Evolutionary conservation across 2,329 filamentous ascomycete species (phyloP).

Genomic region (Microcyclospora tardicrescens): DNA sequence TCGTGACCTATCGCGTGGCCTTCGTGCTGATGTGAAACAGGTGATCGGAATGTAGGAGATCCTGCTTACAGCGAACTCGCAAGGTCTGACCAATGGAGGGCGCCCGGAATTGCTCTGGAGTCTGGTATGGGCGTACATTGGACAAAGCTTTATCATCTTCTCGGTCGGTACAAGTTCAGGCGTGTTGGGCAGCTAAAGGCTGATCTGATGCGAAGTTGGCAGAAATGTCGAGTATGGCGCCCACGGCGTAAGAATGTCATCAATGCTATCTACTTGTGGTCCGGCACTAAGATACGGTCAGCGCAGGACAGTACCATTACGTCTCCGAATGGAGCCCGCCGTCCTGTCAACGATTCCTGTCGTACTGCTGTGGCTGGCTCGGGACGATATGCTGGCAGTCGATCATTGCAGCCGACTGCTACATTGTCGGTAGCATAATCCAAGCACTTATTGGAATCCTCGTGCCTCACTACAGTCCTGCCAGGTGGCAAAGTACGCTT

Average conservation of each 20-base stretch:
- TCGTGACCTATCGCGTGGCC: neutral
- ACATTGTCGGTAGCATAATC: conserved; percentile 33
- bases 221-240: conserved; percentile 24
- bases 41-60: conserved; percentile 42
- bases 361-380: conserved; percentile 30
- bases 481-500: conserved; percentile 14
- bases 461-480: conserved; percentile 14
- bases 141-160: conserved; percentile 21
- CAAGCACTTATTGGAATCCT: conserved; percentile 34
- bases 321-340: conserved; percentile 33
- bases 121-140: conserved; percentile 14
- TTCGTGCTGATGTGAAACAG: conserved; percentile 12
- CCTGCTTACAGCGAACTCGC: conserved; percentile 13
- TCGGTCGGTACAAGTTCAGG: conserved; percentile 7
- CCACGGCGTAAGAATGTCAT: conserved; percentile 1
- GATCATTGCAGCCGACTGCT: conserved; percentile 30
- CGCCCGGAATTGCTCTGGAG: conserved; percentile 20
- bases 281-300: neutral
- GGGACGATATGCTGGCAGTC: conserved; percentile 30
- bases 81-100: conserved; percentile 15
- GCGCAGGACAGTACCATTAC: conserved; percentile 18
- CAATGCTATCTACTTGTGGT: too few relatives aligned
- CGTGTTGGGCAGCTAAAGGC: too few relatives aligned
- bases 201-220: conserved; percentile 4
- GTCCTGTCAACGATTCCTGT: conserved; percentile 29